Evolutionary conservation across 192 early-diverging fungal species (phyloP), one percentile per base, ranked within the genome.

Genomic region (Pilobolus umbonatus): DNA sequence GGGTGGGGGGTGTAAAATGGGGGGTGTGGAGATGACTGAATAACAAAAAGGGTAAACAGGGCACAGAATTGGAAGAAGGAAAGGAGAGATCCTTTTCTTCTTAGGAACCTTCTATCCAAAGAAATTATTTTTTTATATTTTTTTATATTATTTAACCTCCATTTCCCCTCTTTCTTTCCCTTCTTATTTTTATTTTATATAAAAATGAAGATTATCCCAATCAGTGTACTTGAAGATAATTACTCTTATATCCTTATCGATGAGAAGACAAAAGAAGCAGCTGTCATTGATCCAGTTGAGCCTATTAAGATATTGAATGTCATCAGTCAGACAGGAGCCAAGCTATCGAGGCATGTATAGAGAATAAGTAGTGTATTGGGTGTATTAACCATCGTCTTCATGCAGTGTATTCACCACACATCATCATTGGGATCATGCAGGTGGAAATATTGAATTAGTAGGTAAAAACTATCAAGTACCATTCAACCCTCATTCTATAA

Each of bases 391-490:
- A 6, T 29, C 9, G 1, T 66, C 56, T 56, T 47, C 7, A 9
- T 68, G 24, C 24, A 60, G 76, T 29, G 71, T 88, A 21, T 80
- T 90, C 55, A 83, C 81, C 22, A 93, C 92, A 31, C 95, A 98
- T 75, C 93, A 98, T 75, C 94, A 96, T 68, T 69, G 68, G 64
- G 95, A 98, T 71, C 95, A 98, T 64, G 69, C 90, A 24, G 89
- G 84, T 39, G 91, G 92, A 22, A 95, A 94, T 69, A 67, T 61
- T 26, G 72, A 79, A 44, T 58, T 93, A 32, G 65, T 85, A 11
- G 67, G 67, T 69, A 64, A 60, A 45, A 25, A 28, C n/a, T 38
- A n/a, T 19, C 10, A 12, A 34, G 3, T 1, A 17, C 2, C 3
- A 28, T 43, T 3, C 10, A 40, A 7, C 5, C 22, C 39, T 22